phyloP scores from a whole-genome alignment of 192 early-diverging fungal species.

The Thamnidium elegans region DNA sequence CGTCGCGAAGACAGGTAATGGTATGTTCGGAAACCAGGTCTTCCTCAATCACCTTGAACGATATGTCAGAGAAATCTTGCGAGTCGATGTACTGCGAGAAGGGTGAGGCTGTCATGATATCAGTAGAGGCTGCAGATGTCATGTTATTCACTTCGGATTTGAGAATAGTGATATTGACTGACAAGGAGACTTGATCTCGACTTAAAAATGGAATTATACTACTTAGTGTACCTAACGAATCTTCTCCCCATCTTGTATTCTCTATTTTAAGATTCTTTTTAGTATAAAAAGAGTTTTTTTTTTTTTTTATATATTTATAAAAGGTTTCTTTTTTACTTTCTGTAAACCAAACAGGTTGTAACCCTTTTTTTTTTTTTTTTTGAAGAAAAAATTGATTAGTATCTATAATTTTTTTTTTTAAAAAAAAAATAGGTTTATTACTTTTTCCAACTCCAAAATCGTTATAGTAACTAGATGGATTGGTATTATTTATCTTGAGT shows the following conservation, averaged over 20 bases:
- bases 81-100: constrained; percentile 22
- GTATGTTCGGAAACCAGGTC: no score
- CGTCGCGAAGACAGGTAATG: no score
- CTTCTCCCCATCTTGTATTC: constrained; percentile 20
- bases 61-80: constrained; percentile 32
- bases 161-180: constrained; percentile 36
- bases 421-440: no score
- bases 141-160: constrained; percentile 24
- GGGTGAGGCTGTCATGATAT: not conserved
- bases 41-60: constrained; percentile 24
- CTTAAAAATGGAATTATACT: not conserved
- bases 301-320: not conserved
- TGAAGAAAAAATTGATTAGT: not conserved
- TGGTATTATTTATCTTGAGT: constrained; percentile 9
- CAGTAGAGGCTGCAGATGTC: not conserved
- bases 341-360: constrained; percentile 22
- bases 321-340: constrained; percentile 23
- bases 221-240: not conserved
- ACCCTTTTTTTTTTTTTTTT: no score
- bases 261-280: not conserved
- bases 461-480: constrained; percentile 15
- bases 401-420: not conserved
- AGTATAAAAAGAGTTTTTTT: not conserved
- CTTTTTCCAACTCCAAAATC: constrained; percentile 16
- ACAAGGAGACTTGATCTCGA: constrained; percentile 18